Conservation (phyloP, 1,284 basidiomycete species). For the Rhodotorula sp. region DNA sequence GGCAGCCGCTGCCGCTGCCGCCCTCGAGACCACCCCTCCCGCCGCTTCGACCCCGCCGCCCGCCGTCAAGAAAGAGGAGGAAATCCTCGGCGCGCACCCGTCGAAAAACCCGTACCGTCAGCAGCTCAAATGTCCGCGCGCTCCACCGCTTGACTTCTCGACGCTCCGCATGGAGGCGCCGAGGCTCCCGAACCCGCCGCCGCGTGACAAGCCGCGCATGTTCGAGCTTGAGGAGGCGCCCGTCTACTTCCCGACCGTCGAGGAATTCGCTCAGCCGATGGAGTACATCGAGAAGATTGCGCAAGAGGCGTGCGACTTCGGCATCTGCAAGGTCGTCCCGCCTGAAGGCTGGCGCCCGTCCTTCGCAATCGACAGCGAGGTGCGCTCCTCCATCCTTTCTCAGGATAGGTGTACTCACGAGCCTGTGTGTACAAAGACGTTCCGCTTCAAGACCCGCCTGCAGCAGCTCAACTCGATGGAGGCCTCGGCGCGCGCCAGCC, state of each 20-base stretch:
- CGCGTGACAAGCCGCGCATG: constrained; percentile 47
- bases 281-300: constrained; percentile 86
- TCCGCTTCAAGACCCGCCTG: constrained; percentile 92
- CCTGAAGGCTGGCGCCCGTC: constrained; percentile 94
- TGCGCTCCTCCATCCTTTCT: constrained; percentile 50
- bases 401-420: neutral
- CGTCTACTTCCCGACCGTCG: constrained; percentile 78
- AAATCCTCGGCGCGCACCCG: constrained; percentile 19
- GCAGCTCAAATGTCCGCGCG: constrained; percentile 19
- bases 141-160: constrained; percentile 43
- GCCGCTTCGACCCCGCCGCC: neutral
- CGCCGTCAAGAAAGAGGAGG: constrained; percentile 1
- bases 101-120: constrained; percentile 34
- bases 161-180: constrained; percentile 44
- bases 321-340: constrained; percentile 95
- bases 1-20: neutral
- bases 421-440: constrained; percentile 59
- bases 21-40: neutral
- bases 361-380: constrained; percentile 93
- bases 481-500: constrained; percentile 90
- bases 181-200: constrained; percentile 25
- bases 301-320: constrained; percentile 67
- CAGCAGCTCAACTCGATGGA: constrained; percentile 96
- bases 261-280: constrained; percentile 96
- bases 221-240: constrained; percentile 91